Evolutionary conservation across 805 yeast genomes (phyloP).

Genomic region (Saccharomycopsis synnaedendra): DNA sequence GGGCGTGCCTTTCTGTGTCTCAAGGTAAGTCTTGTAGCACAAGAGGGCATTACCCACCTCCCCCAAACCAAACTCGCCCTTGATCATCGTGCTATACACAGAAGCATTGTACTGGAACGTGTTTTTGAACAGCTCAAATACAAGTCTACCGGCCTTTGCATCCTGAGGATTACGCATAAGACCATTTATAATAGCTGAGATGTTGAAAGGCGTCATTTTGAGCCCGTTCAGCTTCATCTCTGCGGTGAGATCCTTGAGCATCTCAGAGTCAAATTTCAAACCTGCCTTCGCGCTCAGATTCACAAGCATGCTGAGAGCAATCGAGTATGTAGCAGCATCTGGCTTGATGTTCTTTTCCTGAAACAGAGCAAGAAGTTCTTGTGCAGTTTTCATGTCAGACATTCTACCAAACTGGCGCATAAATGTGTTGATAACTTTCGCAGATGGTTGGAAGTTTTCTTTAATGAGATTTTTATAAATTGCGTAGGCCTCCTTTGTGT

Average conservation of each 20-base stretch:
- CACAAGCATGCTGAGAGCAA: constrained; percentile 42
- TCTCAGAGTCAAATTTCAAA: constrained; percentile 27
- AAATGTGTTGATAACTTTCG: constrained; percentile 41
- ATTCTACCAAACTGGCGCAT: constrained; percentile 30
- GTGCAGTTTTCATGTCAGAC: constrained; percentile 33
- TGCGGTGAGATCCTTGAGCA: constrained; percentile 28
- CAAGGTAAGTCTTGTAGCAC: not conserved
- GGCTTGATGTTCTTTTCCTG: constrained; percentile 31
- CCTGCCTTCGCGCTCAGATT: constrained; percentile 35
- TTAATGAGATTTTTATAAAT: constrained; percentile 10
- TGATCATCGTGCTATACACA: constrained; percentile 15
- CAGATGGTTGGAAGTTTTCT: constrained; percentile 31
- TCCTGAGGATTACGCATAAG: constrained; percentile 37
- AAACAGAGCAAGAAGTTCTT: constrained; percentile 39
- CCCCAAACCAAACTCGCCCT: constrained; percentile 13
- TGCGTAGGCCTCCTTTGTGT: constrained; percentile 10
- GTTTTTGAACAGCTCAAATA: constrained; percentile 23
- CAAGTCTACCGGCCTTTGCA: constrained; percentile 36
- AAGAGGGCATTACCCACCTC: not conserved
- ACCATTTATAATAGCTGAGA: constrained; percentile 42
- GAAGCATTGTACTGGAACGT: not conserved
- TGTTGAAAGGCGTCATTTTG: constrained; percentile 32
- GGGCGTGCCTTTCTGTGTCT: no score
- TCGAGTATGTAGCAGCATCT: constrained; percentile 53
- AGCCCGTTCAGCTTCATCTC: constrained; percentile 30